Base-by-base conservation (phyloP, 2,329 filamentous ascomycete species). In the Curvularia eragrostidis region DNA sequence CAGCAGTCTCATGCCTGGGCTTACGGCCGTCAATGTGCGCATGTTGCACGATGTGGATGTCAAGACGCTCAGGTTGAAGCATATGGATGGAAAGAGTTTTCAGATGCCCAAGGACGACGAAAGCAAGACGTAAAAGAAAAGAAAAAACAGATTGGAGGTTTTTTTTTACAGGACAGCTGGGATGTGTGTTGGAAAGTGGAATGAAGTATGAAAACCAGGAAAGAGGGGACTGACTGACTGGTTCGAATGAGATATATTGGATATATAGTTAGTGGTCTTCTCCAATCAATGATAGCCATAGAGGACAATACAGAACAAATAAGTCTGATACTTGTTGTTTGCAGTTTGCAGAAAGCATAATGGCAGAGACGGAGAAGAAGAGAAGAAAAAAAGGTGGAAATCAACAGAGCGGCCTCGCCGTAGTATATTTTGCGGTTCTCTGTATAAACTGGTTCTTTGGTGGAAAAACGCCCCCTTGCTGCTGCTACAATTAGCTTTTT, bases 1-100 rank as follows among this genome's bases (percentile, higher is more conserved):
- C 23, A 62, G 65, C 2, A 41, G 41, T 8, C 66, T 66, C 32
- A 68, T 64, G 26, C 50, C 59, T 0, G 66, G 61, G 0, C 58
- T 62, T 36, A 64, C 61, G 43, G 43, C 26, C 2, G 18, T 46
- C 26, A 46, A 32, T 32, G 43, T 46, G 26, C 26, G 32, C 67
- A 64, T 66, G 55, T 61, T 75, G 8, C 56, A 68, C 7, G 70
- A 59, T 44, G 53, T 75, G 19, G 71, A 76, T 47, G 13, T 70
- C 6, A 67, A 71, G 36, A 47, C 18, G 13, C 51, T 75, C 63
- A 68, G 55, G 46, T 18, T 61, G 5, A 72, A 71, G 54, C 41
- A 57, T 42, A 48, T 58, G 46, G 70, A 75, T 56, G 71, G 70
- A 28, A 65, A 64, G 63, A 70, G 61, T 28, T 65, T 60, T 52